Base-by-base conservation (phyloP, 1,284 basidiomycete genomes). In the Coniferiporia weirii region DNA sequence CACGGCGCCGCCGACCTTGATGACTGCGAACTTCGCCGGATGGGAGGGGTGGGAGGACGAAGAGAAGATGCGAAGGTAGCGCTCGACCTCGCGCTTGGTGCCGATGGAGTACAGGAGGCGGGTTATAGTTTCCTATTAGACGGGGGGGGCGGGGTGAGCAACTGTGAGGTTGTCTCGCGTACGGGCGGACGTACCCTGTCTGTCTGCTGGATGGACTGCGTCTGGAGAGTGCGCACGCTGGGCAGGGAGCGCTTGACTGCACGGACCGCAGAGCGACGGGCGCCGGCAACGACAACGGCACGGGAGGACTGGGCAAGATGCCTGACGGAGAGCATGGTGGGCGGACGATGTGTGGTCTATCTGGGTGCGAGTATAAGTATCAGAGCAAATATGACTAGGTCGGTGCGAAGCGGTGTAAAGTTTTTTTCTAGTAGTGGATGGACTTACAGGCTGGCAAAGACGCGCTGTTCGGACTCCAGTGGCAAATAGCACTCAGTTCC, bases 61-160 rank as follows among this genome's bases (percentile, higher is more conserved):
- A 12, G 93, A 94, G 72, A 98, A 98, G 70, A 98, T 97, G 57
- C 95, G 88, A 51, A 98, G 87, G 77, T 98, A 95, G 66, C 95
- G 87, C 72, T 96, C 94, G 63, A 98, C 95, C 73, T 98, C 95
- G 65, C 93, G 90, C 69, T 95, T 93, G 27, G 91, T 93, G 52
- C 95, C 95, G 64, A 98, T 89, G 40, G 94, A 97, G 76, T 97
- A 97, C 47, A 98, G 81, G 19, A 98, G 79, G 54, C 95, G 88
- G 56, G 93, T 93, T 66, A 95, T 95, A 3, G 93, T 95, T 70
- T 95, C 93, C 93, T 95, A 63, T 4, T 36, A 17, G 20, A 3
- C 22, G 27, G 17, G n/a, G 20, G 35, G 6, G 22, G 4, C 19
- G 38, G n/a, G 27, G 35, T 56, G 4, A 3, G n/a, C 36, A n/a